Base-by-base conservation (phyloP, 352 stramenopile species). In the Phytophthora cactorum region DNA sequence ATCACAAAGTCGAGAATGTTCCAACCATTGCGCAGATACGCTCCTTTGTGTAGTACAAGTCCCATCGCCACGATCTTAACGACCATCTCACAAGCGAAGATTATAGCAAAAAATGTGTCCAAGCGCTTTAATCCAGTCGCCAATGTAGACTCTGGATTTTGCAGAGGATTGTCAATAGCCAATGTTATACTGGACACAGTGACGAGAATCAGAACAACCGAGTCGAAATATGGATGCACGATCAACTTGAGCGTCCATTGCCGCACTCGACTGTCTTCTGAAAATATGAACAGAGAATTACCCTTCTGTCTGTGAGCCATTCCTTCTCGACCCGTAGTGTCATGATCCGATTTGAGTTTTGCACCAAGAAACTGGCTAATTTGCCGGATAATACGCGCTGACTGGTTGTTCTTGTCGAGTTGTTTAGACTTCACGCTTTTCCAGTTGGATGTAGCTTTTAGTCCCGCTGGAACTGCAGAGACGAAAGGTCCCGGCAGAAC, bases 1-100 rank as follows among this genome's bases (percentile, higher is more conserved):
- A 98, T 97, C 7, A 88, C 65, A 27, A 86, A 84, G 67, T 98
- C 93, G 2, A 98, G 64, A 0, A 97, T 67, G 50, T 97, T 97
- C 93, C 93, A 98, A 8, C 71, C 73, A 44, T 82, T 86, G n/a
- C 82, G 71, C 17, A 98, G 47, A 70, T 98, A 98, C 14, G 90
- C 55, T n/a, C 68, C 58, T 73, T 85, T 78, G 66, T 91, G 70
- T 2, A 78, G n/a, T 3, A 92, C 38, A 1, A 98, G 59, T 0
- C 92, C 92, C 3, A 93, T 53, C 0, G 93, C 88, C 9, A 97
- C 51, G 46, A 97, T 84, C 74, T 98, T 98, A 14, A 95, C 53
- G 9, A 85, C 45, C 86, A 97, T 96, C 69, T 98, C 93, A 2
- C 84, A 11, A 4, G 78, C 61, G 44, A 98, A 98, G 10, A 97